Percentiles rank a stretch among this genome's conserved stretches.
These are phyloP conservation scores for Penicillium sp. DNA, from an alignment of 2,329 filamentous ascomycete genomes.

Conservation along the genomic window DNA sequence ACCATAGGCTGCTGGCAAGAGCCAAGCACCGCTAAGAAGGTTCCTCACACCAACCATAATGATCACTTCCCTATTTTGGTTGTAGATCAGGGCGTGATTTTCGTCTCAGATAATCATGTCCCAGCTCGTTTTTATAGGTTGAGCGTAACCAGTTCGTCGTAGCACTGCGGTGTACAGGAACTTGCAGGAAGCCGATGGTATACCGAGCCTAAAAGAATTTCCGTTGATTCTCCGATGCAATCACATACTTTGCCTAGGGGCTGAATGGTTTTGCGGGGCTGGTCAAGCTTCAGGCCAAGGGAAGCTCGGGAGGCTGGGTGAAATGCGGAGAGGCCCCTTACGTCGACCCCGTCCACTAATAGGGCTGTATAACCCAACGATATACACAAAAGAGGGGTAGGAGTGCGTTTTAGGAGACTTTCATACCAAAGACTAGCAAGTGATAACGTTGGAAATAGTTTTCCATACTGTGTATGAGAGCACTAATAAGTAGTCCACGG, in stretches of 20 bases:
- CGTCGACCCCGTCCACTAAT: neutral
- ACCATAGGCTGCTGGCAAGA: constrained; percentile 28
- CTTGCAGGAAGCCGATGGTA: neutral
- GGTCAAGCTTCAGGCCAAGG: neutral
- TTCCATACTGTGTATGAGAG: neutral
- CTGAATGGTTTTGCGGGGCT: constrained; percentile 19
- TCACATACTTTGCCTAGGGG: neutral
- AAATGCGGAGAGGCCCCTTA: constrained; percentile 7
- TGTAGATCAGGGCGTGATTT: neutral
- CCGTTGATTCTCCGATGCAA: constrained; percentile 25
- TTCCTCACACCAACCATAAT: constrained; percentile 27
- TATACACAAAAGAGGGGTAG: neutral
- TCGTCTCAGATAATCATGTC: neutral
- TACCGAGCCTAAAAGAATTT: constrained; percentile 1
- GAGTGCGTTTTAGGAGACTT: neutral
- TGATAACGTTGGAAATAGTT: neutral
- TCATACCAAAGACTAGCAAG: neutral
- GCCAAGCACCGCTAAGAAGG: constrained; percentile 26
- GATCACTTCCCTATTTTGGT: neutral
- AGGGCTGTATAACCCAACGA: neutral
- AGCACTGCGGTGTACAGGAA: neutral
- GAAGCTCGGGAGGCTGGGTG: neutral
- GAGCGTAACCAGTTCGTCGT: neutral
- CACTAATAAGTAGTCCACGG: neutral
- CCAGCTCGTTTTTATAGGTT: constrained; percentile 16